Evolutionary conservation across 768 basidiomycete genomes (phyloP).

Genomic region (Pulveroboletus frians): DNA sequence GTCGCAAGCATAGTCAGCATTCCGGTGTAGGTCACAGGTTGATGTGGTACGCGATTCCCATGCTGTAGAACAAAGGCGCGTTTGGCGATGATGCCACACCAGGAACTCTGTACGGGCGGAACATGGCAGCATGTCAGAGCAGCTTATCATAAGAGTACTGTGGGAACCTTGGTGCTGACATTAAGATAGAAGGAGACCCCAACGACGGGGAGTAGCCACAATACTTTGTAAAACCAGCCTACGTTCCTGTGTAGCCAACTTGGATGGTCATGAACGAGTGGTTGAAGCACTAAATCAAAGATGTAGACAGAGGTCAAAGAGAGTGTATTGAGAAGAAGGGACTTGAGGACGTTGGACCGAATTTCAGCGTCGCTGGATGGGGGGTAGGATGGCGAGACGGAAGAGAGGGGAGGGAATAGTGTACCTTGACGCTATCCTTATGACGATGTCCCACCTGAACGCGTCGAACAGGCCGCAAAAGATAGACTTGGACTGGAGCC

Average conservation of each 20-base stretch:
- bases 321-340: slow-evolving; percentile 63
- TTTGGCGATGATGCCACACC: slow-evolving; percentile 73
- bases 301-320: slow-evolving; percentile 69
- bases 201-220: slow-evolving; percentile 79
- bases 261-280: slow-evolving; percentile 56
- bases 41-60: slow-evolving; percentile 50
- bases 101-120: slow-evolving; percentile 50
- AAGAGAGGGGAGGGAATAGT: slow-evolving; percentile 10
- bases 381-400: slow-evolving; percentile 8
- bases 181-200: slow-evolving; percentile 77
- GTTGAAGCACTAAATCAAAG: slow-evolving; percentile 69
- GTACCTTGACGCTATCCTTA: slow-evolving; percentile 55
- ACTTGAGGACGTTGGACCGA: slow-evolving; percentile 69
- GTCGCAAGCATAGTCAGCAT: slow-evolving; percentile 72
- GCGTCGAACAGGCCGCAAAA: slow-evolving; percentile 62
- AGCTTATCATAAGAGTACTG: slow-evolving; percentile 5
- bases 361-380: slow-evolving; percentile 65
- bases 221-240: slow-evolving; percentile 67
- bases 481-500: slow-evolving; percentile 57
- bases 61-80: slow-evolving; percentile 69
- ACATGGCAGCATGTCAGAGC: slow-evolving; percentile 9
- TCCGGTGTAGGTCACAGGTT: slow-evolving; percentile 59
- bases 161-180: slow-evolving; percentile 40
- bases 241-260: slow-evolving; percentile 69
- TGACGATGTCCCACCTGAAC: slow-evolving; percentile 65